These are phyloP conservation scores for Monosporascus sp. DNA, from an alignment of 2,329 filamentous ascomycete species.

Conservation along the genomic window DNA sequence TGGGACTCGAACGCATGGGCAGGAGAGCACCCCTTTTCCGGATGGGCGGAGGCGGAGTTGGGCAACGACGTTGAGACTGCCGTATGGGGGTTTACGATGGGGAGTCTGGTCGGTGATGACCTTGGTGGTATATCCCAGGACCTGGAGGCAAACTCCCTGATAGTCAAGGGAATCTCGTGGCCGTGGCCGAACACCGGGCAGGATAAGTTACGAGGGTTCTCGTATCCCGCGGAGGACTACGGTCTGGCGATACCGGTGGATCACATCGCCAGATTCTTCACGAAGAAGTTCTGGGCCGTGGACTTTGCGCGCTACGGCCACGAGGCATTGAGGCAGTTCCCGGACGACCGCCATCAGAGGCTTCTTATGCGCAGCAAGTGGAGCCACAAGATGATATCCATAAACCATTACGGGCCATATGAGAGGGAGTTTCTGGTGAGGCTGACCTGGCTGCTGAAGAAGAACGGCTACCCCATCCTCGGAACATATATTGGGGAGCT, in stretches of 20 bases:
- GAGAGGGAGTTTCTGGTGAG: conserved; percentile 5
- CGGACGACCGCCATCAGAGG: conserved; percentile 1
- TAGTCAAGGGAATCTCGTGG: background rate
- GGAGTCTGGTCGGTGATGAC: background rate
- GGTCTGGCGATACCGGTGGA: conserved; percentile 11
- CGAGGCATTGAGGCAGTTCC: conserved; percentile 10
- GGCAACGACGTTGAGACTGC: conserved; percentile 13
- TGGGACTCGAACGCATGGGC: background rate
- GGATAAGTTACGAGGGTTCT: background rate
- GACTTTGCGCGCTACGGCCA: conserved; percentile 13
- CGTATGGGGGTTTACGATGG: conserved; percentile 11
- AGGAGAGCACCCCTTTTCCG: conserved; percentile 8
- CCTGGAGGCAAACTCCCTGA: conserved; percentile 1
- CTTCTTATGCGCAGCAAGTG: background rate
- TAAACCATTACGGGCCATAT: background rate
- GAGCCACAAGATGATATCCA: too few species aligned
- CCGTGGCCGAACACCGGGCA: background rate
- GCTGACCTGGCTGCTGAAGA: background rate
- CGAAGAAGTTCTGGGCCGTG: conserved; percentile 18
- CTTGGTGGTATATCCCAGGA: background rate
- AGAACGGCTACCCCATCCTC: conserved; percentile 7
- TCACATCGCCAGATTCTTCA: conserved; percentile 19
- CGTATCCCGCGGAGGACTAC: conserved; percentile 6
- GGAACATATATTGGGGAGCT: conserved; percentile 1
- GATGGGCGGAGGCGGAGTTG: background rate